A percentile compares a stretch with the other conserved stretches of the same genome.
Conservation (phyloP, 768 basidiomycete species). For the Psilocybe cyanescens region DNA sequence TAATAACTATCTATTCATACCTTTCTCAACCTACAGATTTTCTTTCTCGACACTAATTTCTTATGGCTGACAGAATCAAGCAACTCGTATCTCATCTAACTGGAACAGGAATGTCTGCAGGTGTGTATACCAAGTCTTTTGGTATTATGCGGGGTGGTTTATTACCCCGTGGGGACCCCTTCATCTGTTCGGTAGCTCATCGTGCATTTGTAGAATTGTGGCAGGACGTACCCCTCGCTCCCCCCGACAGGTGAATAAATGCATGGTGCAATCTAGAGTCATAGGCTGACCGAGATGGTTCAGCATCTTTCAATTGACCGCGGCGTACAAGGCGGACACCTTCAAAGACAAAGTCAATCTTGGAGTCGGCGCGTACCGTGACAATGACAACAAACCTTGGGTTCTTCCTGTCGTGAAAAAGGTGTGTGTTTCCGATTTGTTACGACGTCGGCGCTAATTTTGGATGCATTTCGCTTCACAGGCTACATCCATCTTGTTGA, state of each 20-base stretch:
- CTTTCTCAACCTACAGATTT: conserved; percentile 1
- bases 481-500: conserved; percentile 76
- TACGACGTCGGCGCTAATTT: conserved; percentile 15
- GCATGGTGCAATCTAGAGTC: conserved; percentile 12
- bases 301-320: conserved; percentile 91
- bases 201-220: conserved; percentile 58
- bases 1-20: neutral
- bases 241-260: conserved; percentile 71
- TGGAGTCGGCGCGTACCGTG: conserved; percentile 92
- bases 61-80: conserved; percentile 62
- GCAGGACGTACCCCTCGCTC: conserved; percentile 79
- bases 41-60: conserved; percentile 6
- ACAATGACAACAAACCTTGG: conserved; percentile 88
- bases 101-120: conserved; percentile 53
- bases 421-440: conserved; percentile 42
- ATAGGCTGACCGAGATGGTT: neutral
- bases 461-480: conserved; percentile 37
- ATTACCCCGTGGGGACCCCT: conserved; percentile 11
- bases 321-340: conserved; percentile 83
- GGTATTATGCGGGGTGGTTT: conserved; percentile 6
- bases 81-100: conserved; percentile 62
- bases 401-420: conserved; percentile 90
- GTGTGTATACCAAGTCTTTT: conserved; percentile 36
- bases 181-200: conserved; percentile 15
- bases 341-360: conserved; percentile 85